Base-by-base conservation (phyloP, 1,139 yeast genomes). In the Yarrowia galli region DNA sequence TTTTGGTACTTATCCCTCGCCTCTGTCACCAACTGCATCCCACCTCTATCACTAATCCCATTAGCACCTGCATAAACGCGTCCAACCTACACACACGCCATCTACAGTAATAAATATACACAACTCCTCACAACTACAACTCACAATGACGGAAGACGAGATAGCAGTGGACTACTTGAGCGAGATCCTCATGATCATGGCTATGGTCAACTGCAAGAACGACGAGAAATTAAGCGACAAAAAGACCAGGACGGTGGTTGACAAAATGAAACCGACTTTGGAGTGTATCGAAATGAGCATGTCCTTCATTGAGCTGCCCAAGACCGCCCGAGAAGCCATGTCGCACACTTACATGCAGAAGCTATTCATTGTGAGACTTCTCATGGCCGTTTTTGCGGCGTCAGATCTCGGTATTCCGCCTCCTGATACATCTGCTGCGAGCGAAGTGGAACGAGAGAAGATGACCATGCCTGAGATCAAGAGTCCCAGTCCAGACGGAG, bases 251-350 rank as follows among this genome's bases (percentile, higher is more conserved):
- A 54, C 22, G 35, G 40, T 23, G 10, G 16, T 54, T 8, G 28
- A 36, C 5, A n/a, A 15, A 10, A 22, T 38, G 32, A 36, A 10
- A n/a, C 43, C 38, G 10, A 28, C 46, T 1, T 20, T 54, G 22
- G 35, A 12, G 35, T 22, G 36, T 38, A 16, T 54, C 15, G 60
- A 54, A n/a, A 35, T 36, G 45, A 22, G 60, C 56, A 49, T 49
- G 56, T 20, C 40, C 8, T 15, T 32, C 40, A 7, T 49, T 6
- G 40, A 49, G 20, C n/a, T 18, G 7, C 56, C 56, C 3, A 8
- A 49, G 20, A 32, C 56, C 6, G 25, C 25, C 12, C 25, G 56
- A 2, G 56, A 49, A 20, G 40, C 40, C n/a, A 20, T 32, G 38
- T 13, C 56, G 1, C 38, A 38, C 16, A 15, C 32, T 2, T 54